These are phyloP conservation scores for Xylariaceae sp. DNA, from an alignment of 2,329 filamentous ascomycete species.

Conservation along the genomic window DNA sequence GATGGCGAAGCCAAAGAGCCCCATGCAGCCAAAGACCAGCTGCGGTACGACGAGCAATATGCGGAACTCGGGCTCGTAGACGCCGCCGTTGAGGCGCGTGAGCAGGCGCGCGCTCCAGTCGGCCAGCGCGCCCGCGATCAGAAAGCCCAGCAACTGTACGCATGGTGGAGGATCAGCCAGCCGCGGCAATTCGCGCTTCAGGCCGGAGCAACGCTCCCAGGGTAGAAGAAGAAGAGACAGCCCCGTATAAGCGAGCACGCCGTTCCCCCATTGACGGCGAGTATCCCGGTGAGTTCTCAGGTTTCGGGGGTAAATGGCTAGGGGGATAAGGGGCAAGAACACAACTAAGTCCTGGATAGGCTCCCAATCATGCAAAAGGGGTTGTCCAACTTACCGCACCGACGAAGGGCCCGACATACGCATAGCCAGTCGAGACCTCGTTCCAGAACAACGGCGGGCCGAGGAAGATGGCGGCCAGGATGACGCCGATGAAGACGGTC, in stretches of 20 bases:
- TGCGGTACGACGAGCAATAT: conserved; percentile 78
- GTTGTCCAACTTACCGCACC: too few species aligned
- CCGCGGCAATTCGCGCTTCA: too few species aligned
- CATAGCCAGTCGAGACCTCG: conserved; percentile 75
- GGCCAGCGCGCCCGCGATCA: conserved; percentile 64
- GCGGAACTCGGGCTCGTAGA: conserved; percentile 89
- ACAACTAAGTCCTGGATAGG: too few species aligned
- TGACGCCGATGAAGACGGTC: conserved; percentile 86
- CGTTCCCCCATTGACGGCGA: too few species aligned
- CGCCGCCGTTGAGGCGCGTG: conserved; percentile 66
- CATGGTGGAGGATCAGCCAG: too few species aligned
- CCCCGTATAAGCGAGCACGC: too few species aligned
- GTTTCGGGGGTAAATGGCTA: too few species aligned
- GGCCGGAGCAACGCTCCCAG: too few species aligned
- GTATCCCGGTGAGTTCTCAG: too few species aligned
- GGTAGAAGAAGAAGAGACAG: too few species aligned
- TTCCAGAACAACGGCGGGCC: conserved; percentile 74
- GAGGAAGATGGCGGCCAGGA: conserved; percentile 75
- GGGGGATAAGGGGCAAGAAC: too few species aligned
- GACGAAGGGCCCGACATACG: conserved; percentile 79
- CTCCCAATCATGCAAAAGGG: too few species aligned
- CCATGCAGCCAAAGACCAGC: conserved; percentile 67
- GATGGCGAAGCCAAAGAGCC: conserved; percentile 78
- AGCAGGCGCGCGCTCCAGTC: conserved; percentile 65
- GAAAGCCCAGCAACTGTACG: conserved; percentile 71